These are phyloP conservation scores for Citrus maxima DNA, from an alignment of 345 rosid species.

Conservation along the genomic window DNA sequence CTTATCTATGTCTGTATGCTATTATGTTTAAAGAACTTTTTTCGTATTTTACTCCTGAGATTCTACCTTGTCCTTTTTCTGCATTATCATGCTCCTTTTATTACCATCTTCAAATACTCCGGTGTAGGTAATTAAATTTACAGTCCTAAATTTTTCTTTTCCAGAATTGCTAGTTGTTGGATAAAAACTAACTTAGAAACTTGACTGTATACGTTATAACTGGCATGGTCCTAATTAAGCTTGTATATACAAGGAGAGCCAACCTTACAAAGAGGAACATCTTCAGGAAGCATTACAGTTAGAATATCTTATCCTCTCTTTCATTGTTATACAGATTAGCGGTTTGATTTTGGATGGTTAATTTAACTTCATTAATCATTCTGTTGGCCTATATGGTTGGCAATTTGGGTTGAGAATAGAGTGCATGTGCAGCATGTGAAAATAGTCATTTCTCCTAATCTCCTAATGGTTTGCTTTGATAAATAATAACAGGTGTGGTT, in stretches of 20 bases:
- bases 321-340: background rate
- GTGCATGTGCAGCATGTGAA: background rate
- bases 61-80: background rate
- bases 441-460: background rate
- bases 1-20: too few species aligned
- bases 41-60: background rate
- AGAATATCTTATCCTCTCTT: background rate
- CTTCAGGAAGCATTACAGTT: background rate
- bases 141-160: too few species aligned
- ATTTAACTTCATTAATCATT: too few species aligned
- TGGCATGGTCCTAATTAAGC: background rate
- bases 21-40: background rate
- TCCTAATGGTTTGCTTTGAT: background rate
- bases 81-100: background rate
- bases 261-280: background rate
- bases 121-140: too few species aligned
- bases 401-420: too few species aligned
- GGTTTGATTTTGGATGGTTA: too few species aligned
- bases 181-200: background rate
- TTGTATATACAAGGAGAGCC: background rate
- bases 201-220: background rate
- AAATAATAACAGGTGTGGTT: constrained; percentile 63
- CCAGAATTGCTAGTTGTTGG: too few species aligned
- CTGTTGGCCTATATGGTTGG: too few species aligned
- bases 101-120: background rate